A percentile compares a stretch with the other conserved stretches of the same genome.
Conservation (phyloP, 371 early-diverging fungal genomes). For the Mortierella sp. region DNA sequence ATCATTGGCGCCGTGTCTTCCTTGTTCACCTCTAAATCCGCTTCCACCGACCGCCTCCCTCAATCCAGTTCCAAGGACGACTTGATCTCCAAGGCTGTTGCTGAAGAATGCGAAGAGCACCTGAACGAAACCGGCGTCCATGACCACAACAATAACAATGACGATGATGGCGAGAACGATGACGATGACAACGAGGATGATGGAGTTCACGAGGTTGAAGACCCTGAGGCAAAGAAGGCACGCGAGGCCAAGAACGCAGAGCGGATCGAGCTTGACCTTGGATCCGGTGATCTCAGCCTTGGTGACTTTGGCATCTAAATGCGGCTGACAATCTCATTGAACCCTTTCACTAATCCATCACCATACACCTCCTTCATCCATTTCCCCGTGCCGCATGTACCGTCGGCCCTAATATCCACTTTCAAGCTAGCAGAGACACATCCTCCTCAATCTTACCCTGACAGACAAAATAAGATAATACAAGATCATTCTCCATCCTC, state of each 20-base stretch:
- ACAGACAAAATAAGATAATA: background rate
- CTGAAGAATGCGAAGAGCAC: slow-evolving; percentile 18
- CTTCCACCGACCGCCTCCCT: slow-evolving; percentile 1
- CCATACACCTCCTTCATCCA: background rate
- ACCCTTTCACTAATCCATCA: background rate
- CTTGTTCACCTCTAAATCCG: slow-evolving; percentile 29
- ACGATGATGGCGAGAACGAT: background rate
- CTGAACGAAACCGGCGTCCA: background rate
- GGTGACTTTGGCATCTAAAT: slow-evolving; percentile 37
- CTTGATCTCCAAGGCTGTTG: slow-evolving; percentile 17
- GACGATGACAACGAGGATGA: slow-evolving; percentile 12
- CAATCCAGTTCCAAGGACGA: slow-evolving; percentile 31
- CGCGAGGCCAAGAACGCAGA: slow-evolving; percentile 45
- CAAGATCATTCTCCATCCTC: background rate
- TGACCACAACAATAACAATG: background rate
- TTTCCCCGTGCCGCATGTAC: no score
- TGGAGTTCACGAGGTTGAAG: slow-evolving; percentile 17
- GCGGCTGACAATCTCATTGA: no score
- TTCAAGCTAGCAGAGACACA: no score
- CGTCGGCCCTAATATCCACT: no score
- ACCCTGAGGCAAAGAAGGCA: slow-evolving; percentile 23
- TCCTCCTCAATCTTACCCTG: background rate
- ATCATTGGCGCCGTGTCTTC: slow-evolving; percentile 45
- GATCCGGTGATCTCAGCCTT: slow-evolving; percentile 24
- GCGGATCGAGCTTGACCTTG: slow-evolving; percentile 46